Evolutionary conservation across 768 basidiomycete species (phyloP), one percentile per base, ranked within the genome.

Genomic region (Russula brevipes): DNA sequence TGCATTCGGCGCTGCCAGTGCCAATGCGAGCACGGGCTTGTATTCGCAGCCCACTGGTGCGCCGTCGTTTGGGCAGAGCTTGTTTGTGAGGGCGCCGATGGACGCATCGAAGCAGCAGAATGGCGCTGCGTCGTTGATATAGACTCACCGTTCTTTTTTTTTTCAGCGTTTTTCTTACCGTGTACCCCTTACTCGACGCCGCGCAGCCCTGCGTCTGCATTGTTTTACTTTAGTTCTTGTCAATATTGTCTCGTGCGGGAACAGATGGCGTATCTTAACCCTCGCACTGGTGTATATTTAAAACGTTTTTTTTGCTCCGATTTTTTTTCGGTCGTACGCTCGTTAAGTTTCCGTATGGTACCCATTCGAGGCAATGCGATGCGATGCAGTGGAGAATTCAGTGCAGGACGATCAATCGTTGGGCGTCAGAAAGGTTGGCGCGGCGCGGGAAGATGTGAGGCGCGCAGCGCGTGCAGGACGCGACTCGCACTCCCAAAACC

Each of bases 121-220:
- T 56, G 75, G 74, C 24, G 75, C 75, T 10, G 73, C 77, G 9
- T 82, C 82, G 30, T 72, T 85, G 59, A 84, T 85, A 64, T 85
- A 74, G 72, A 60, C 41, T 47, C 67, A 50, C 12, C 11, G 30
- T 5, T 4, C 19, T 17, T 3, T 24, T 16, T 12, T 11, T 38
- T 4, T n/a, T 31, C 9, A 14, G 24, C 4, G 6, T 31, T 51
- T 12, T 6, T 17, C 33, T 42, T 7, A 31, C 39, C 17, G 14
- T 52, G 49, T 44, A 36, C 30, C 39, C 41, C 33, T 44, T 55
- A 44, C 30, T 44, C 31, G 17, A 41, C 31, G 14, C 41, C 39
- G 30, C 3, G 30, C 44, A 39, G 33, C 36, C 33, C 7, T 30
- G 30, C 36, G 11, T 57, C 49, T 30, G 33, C 8, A 5, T n/a